Percentiles rank a stretch among this genome's conserved stretches.
These are phyloP conservation scores for Calonectria hongkongensis DNA, from an alignment of 2,329 filamentous ascomycete genomes.

Conservation along the genomic window DNA sequence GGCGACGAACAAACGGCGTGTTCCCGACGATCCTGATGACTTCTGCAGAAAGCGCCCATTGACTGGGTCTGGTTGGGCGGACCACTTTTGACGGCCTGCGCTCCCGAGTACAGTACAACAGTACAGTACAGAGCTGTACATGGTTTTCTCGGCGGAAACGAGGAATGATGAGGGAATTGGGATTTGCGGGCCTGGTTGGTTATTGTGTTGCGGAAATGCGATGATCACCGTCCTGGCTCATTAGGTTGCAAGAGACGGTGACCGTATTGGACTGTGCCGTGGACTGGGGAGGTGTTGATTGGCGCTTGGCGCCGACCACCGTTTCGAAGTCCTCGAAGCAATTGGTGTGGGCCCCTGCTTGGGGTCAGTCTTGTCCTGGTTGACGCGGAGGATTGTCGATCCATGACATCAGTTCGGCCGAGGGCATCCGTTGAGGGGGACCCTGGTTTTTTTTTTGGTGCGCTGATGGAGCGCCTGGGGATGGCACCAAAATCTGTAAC, in stretches of 20 bases:
- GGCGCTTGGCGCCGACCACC: slow-evolving; percentile 47
- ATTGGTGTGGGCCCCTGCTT: slow-evolving; percentile 27
- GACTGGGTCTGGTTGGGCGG: slow-evolving; percentile 5
- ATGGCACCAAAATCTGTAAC: slow-evolving; percentile 39
- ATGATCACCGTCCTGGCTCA: slow-evolving; percentile 46
- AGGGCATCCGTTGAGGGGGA: slow-evolving; percentile 39
- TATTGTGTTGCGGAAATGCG: slow-evolving; percentile 31
- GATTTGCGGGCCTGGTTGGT: slow-evolving; percentile 46
- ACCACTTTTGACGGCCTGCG: slow-evolving; percentile 23
- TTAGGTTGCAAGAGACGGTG: slow-evolving; percentile 40
- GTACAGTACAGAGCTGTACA: slow-evolving; percentile 26
- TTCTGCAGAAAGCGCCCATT: slow-evolving; percentile 33
- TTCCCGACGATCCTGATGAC: slow-evolving; percentile 35
- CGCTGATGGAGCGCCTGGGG: slow-evolving; percentile 44
- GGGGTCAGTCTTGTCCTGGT: slow-evolving; percentile 42
- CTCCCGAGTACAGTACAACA: slow-evolving; percentile 12
- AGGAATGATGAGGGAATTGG: slow-evolving; percentile 52
- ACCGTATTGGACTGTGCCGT: slow-evolving; percentile 50
- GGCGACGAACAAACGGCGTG: slow-evolving; percentile 32
- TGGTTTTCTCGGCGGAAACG: slow-evolving; percentile 31
- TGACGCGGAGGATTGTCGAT: slow-evolving; percentile 53
- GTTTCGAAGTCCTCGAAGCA: slow-evolving; percentile 45
- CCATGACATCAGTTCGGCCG: slow-evolving; percentile 58
- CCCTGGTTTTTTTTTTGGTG: slow-evolving; percentile 41
- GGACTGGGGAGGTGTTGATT: slow-evolving; percentile 41